Conservation (phyloP, 371 early-diverging fungal genomes). For the Rhizomucor pusillus region DNA sequence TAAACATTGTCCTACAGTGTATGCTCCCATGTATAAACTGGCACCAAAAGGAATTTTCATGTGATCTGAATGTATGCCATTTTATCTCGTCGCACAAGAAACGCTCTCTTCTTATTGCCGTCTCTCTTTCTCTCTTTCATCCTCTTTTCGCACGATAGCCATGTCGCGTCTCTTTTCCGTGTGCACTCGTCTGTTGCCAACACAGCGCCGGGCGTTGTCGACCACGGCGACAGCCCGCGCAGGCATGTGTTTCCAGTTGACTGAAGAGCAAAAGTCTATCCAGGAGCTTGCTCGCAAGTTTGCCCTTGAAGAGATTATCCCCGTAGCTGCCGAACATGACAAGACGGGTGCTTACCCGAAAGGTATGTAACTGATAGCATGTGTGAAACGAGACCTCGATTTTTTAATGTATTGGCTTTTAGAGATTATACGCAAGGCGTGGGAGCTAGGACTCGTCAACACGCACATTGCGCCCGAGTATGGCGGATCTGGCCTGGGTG, state of each 20-base stretch:
- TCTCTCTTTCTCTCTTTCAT: too few species aligned
- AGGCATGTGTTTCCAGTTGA: constrained; percentile 64
- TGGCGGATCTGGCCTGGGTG: constrained; percentile 86
- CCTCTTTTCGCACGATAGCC: too few species aligned
- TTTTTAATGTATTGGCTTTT: constrained; percentile 3
- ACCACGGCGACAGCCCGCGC: constrained; percentile 7
- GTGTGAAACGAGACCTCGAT: too few species aligned
- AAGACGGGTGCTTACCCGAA: constrained; percentile 89
- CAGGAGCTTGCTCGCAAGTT: constrained; percentile 95
- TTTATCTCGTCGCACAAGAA: too few species aligned
- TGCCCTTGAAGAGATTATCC: constrained; percentile 87
- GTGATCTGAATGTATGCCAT: too few species aligned
- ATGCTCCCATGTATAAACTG: too few species aligned
- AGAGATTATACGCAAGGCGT: constrained; percentile 93
- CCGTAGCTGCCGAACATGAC: constrained; percentile 94
- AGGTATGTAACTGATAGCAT: constrained; percentile 13
- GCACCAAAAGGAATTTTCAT: too few species aligned
- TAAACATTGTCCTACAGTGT: too few species aligned
- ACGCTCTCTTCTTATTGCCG: too few species aligned
- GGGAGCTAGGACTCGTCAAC: constrained; percentile 95
- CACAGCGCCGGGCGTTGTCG: neutral
- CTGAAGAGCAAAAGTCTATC: constrained; percentile 82
- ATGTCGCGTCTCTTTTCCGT: too few species aligned
- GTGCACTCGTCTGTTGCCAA: too few species aligned
- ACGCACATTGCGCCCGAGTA: constrained; percentile 86